Percentiles rank a stretch among this genome's conserved stretches.
phyloP scores from a whole-genome alignment of 1,284 basidiomycete genomes.

The Cutaneotrichosporon daszewskae region DNA sequence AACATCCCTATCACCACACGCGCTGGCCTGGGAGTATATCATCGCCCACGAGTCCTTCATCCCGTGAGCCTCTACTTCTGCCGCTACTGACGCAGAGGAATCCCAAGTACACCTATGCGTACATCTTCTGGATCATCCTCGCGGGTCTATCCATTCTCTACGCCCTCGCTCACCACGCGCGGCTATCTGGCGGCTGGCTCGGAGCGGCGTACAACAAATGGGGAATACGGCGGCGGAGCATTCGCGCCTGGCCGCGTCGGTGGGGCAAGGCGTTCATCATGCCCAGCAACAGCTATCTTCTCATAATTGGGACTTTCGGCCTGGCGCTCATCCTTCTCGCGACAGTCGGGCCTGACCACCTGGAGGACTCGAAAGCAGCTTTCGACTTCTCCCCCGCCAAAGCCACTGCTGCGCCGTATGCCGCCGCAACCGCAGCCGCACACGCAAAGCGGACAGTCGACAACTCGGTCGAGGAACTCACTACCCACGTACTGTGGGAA shows the following conservation, averaged over 20 bases:
- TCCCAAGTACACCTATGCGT: conserved; percentile 40
- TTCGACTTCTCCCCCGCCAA: too few relatives aligned
- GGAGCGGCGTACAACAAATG: conserved; percentile 37
- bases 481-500: conserved; percentile 2
- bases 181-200: conserved; percentile 29
- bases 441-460: not conserved
- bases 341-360: conserved; percentile 64
- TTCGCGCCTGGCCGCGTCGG: conserved; percentile 18
- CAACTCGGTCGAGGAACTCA: conserved; percentile 5
- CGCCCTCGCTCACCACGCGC: conserved; percentile 37
- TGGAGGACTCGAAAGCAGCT: conserved; percentile 30
- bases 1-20: not conserved
- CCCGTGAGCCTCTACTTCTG: not conserved
- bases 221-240: conserved; percentile 27
- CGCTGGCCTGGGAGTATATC: conserved; percentile 1
- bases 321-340: conserved; percentile 49
- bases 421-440: too few relatives aligned
- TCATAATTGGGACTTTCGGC: conserved; percentile 50
- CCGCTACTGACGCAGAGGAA: not conserved
- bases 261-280: conserved; percentile 52
- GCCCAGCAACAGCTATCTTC: conserved; percentile 60
- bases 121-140: conserved; percentile 43
- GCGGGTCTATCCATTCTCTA: conserved; percentile 28
- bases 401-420: too few relatives aligned
- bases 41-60: not conserved